phyloP scores from a whole-genome alignment of 495 filamentous ascomycete genomes.

The Podospora anserina region DNA sequence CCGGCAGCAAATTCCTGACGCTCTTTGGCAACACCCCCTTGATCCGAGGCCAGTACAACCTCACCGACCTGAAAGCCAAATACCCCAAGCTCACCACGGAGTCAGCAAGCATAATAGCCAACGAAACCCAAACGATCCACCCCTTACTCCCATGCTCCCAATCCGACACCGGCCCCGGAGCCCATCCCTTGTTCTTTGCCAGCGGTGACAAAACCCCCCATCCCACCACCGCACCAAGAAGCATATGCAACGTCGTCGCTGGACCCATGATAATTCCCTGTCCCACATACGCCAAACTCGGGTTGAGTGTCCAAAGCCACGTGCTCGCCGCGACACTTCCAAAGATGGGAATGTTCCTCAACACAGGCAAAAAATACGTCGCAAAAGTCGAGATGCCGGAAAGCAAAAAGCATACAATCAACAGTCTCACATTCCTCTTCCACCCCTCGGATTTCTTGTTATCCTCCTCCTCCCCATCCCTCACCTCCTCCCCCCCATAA shows the following conservation, averaged over 20 bases:
- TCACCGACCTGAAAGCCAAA: slow-evolving; percentile 57
- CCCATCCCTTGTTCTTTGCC: slow-evolving; percentile 83
- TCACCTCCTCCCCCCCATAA: slow-evolving; percentile 15
- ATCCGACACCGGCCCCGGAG: slow-evolving; percentile 76
- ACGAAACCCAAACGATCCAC: slow-evolving; percentile 94
- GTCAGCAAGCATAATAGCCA: slow-evolving; percentile 96
- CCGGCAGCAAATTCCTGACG: slow-evolving; percentile 1
- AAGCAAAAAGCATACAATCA: slow-evolving; percentile 51
- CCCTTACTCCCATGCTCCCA: slow-evolving; percentile 93
- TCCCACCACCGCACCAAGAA: slow-evolving; percentile 82
- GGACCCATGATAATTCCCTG: slow-evolving; percentile 88
- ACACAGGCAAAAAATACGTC: slow-evolving; percentile 85
- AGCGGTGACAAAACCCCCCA: slow-evolving; percentile 91
- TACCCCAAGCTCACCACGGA: slow-evolving; percentile 83
- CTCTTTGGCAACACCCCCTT: neutral
- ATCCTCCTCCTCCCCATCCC: slow-evolving; percentile 19
- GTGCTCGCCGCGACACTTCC: slow-evolving; percentile 66
- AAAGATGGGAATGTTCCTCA: slow-evolving; percentile 82
- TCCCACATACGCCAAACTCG: slow-evolving; percentile 89
- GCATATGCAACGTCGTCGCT: slow-evolving; percentile 91
- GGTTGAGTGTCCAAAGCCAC: slow-evolving; percentile 97
- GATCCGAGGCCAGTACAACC: slow-evolving; percentile 15
- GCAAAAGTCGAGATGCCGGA: slow-evolving; percentile 68
- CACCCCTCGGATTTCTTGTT: slow-evolving; percentile 39
- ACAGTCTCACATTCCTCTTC: slow-evolving; percentile 50